Evolutionary conservation across 805 yeast species (phyloP).

Genomic region (Ogataea pini): DNA sequence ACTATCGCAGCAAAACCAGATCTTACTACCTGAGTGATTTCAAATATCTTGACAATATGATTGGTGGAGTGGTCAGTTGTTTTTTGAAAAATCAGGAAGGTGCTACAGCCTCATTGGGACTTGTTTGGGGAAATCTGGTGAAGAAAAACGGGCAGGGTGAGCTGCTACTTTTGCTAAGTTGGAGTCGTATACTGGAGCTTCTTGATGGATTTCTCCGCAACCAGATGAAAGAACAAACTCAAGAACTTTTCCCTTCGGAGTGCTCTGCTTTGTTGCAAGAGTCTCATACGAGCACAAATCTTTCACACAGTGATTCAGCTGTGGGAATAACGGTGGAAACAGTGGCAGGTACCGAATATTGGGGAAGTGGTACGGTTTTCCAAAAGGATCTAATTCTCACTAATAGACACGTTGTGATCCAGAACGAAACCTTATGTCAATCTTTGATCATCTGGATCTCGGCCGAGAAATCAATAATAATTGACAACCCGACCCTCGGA

Average conservation of each 20-base stretch:
- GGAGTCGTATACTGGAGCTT: slow-evolving; percentile 16
- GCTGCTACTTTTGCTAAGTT: slow-evolving; percentile 30
- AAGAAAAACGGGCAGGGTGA: slow-evolving; percentile 49
- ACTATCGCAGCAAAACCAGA: slow-evolving; percentile 25
- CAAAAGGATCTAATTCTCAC: slow-evolving; percentile 38
- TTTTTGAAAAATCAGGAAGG: background rate
- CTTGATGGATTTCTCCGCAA: background rate
- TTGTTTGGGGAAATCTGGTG: slow-evolving; percentile 40
- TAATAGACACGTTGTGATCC: slow-evolving; percentile 41
- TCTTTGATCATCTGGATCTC: slow-evolving; percentile 15
- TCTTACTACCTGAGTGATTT: slow-evolving; percentile 37
- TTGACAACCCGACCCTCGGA: slow-evolving; percentile 11
- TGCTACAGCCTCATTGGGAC: slow-evolving; percentile 31
- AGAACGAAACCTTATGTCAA: slow-evolving; percentile 17
- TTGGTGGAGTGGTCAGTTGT: slow-evolving; percentile 41
- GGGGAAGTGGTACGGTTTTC: slow-evolving; percentile 48
- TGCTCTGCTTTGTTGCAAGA: slow-evolving; percentile 2
- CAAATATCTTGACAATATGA: slow-evolving; percentile 47
- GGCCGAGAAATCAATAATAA: background rate
- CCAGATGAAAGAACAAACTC: background rate
- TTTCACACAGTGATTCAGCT: slow-evolving; percentile 6
- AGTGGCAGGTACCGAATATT: slow-evolving; percentile 21
- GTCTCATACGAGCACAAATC: background rate
- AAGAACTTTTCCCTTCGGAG: background rate
- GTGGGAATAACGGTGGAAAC: slow-evolving; percentile 20